Percentiles rank a stretch among this genome's conserved stretches.
Evolutionary conservation across 805 yeast species (phyloP).

Genomic region (Kluyveromyces wickerhamii): DNA sequence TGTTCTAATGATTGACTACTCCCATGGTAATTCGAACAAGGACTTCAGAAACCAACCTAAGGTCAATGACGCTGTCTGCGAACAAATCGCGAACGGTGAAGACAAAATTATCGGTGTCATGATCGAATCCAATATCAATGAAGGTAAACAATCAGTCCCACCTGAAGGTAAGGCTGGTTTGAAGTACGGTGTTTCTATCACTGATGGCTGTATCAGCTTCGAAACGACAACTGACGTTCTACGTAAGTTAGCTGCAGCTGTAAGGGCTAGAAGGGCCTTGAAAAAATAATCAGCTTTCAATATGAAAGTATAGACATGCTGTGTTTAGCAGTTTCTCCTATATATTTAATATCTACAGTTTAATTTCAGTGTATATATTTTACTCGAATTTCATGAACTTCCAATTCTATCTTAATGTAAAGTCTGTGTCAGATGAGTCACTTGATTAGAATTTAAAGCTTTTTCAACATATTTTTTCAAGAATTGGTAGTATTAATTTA

Average conservation of each 20-base stretch:
- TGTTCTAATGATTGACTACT: constrained; percentile 88
- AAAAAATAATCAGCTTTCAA: too few species aligned
- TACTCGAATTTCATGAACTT: too few species aligned
- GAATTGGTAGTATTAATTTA: too few species aligned
- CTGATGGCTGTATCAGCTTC: constrained; percentile 95
- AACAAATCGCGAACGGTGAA: constrained; percentile 78
- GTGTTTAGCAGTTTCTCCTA: too few species aligned
- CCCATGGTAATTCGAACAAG: constrained; percentile 94
- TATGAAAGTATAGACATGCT: too few species aligned
- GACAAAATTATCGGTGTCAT: constrained; percentile 79
- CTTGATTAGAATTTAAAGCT: too few species aligned
- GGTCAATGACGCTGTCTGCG: constrained; percentile 76
- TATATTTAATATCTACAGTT: too few species aligned
- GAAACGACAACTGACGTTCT: constrained; percentile 81
- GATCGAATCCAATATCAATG: constrained; percentile 90
- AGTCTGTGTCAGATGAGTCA: too few species aligned
- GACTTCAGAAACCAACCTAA: constrained; percentile 92
- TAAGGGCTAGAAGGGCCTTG: constrained; percentile 62
- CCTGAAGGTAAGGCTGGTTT: constrained; percentile 47
- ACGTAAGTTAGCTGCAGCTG: constrained; percentile 72
- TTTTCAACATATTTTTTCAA: too few species aligned
- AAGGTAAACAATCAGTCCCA: constrained; percentile 84
- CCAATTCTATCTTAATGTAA: too few species aligned
- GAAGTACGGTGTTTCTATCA: constrained; percentile 91
- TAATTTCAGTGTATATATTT: too few species aligned